Evolutionary conservation across 2,329 filamentous ascomycete species (phyloP), one percentile per base, ranked within the genome.

Genomic region (Aspergillus sp.): DNA sequence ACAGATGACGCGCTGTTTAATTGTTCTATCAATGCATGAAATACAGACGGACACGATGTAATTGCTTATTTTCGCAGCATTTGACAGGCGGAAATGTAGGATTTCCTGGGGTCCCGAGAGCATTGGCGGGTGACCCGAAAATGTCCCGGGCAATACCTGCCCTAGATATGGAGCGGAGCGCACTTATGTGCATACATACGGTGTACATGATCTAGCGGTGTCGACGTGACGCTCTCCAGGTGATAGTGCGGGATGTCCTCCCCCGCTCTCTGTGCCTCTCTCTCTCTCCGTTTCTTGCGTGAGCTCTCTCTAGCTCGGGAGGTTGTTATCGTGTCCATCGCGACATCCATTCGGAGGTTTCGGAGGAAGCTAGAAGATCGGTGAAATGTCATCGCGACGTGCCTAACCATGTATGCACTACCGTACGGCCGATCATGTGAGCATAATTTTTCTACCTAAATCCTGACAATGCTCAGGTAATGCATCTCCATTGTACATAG

Each of bases 261-360:
- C 36, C 36, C 36, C 36, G 36, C 36, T 42, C 16, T 39, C 36
- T 39, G 36, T 39, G 32, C 14, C 32, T 12, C 14, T 12, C 32
- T 5, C 12, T 39, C 14, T 39, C 36, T 26, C 26, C 2, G 10
- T 32, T 10, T 10, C 32, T 36, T 14, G 31, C 31, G 36, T 31
- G 42, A 20, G 56, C 32, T 24, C 14, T 52, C 47, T 46, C 57
- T 63, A 55, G 54, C 49, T 57, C 53, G 51, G 58, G 26, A 49
- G 49, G 46, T 50, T 46, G 66, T 31, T 53, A 64, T 70, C 70
- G 71, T 73, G 69, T 74, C 63, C 62, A 64, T 61, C 52, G 53
- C 54, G 52, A 66, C 56, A 58, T 62, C 72, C 72, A 74, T 67
- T 73, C 73, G 72, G 73, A 73, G 62, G 62, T 62, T 62, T 67